Base-by-base conservation (phyloP, 2,329 filamentous ascomycete species). In the Erysiphe pulchra region DNA sequence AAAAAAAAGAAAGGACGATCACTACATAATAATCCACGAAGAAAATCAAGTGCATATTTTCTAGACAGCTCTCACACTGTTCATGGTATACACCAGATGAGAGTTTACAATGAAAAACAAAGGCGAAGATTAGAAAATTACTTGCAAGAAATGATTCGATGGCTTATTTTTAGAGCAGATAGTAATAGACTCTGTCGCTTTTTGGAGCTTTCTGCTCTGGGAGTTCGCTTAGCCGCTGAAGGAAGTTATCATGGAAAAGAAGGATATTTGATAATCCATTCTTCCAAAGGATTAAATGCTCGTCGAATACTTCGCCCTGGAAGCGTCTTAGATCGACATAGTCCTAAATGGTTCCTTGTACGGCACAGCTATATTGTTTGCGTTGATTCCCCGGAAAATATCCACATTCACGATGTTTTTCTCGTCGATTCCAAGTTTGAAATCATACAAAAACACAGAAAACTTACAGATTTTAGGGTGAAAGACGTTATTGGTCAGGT, bases 391-490 rank as follows among this genome's bases (percentile, higher is more conserved):
- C 90, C 90, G 0, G 87, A 95, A 59, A 92, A 92, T 54, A 92
- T 95, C 80, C 87, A 93, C 56, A 92, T 95, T 32, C 94, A 93
- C 59, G 92, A 98, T 62, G 90, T 98, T 18, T 95, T 94, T 60
- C 69, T 98, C n/a, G 82, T 95, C 24, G 90, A 98, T 57, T 71
- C 80, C 1, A 78, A 81, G 54, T 98, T 98, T 62, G 69, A 72
- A 45, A 76, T 94, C 44, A 76, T 85, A 50, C 75, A 80, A 46
- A 85, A 85, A 61, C 73, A 71, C 52, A 68, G 63, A 52, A 69
- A 70, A 49, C 58, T 70, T 14, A 68, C 65, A 52, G 64, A 68
- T 45, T 64, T 71, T 13, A 61, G 60, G 20, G 60, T 78, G 34
- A 77, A 73, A 54, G 71, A 71, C 36, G 74, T 78, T 18, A 75